phyloP scores from a whole-genome alignment of 768 basidiomycete species.

The Floccularia luteovirens region DNA sequence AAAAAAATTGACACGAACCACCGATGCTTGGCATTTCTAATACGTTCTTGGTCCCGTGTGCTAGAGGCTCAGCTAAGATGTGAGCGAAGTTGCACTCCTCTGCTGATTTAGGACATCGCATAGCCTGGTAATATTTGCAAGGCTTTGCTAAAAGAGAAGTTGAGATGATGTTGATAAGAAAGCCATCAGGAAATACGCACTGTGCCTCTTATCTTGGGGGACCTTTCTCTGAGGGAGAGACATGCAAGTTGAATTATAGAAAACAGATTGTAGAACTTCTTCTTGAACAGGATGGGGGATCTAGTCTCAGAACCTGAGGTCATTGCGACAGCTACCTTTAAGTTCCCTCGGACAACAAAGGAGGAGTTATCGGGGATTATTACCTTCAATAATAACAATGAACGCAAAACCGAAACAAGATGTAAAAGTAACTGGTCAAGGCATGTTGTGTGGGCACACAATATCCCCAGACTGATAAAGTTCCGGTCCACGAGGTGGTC shows the following conservation, averaged over 20 bases:
- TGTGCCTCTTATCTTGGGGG: constrained; percentile 32
- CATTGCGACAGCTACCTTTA: constrained; percentile 10
- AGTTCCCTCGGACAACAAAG: constrained; percentile 16
- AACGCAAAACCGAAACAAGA: constrained; percentile 14
- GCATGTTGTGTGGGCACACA: constrained; percentile 13
- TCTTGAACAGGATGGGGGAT: background rate
- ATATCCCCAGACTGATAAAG: constrained; percentile 18
- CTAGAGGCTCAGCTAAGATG: constrained; percentile 20
- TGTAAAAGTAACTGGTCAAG: constrained; percentile 15
- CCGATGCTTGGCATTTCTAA: constrained; percentile 29
- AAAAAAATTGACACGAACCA: constrained; percentile 22
- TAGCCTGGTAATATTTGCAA: constrained; percentile 38
- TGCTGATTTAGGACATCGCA: constrained; percentile 32
- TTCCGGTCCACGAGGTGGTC: constrained; percentile 27
- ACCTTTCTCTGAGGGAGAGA: constrained; percentile 4
- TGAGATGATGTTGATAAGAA: constrained; percentile 2
- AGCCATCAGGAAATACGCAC: constrained; percentile 14
- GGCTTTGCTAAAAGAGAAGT: constrained; percentile 30
- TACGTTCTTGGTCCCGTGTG: constrained; percentile 6
- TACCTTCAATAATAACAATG: constrained; percentile 20
- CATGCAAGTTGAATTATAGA: background rate
- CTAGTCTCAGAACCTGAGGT: background rate
- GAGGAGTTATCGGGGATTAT: constrained; percentile 15
- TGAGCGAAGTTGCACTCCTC: constrained; percentile 43
- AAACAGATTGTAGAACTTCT: background rate